Conservation (phyloP, 768 basidiomycete species). For the Auriscalpium orientale region DNA sequence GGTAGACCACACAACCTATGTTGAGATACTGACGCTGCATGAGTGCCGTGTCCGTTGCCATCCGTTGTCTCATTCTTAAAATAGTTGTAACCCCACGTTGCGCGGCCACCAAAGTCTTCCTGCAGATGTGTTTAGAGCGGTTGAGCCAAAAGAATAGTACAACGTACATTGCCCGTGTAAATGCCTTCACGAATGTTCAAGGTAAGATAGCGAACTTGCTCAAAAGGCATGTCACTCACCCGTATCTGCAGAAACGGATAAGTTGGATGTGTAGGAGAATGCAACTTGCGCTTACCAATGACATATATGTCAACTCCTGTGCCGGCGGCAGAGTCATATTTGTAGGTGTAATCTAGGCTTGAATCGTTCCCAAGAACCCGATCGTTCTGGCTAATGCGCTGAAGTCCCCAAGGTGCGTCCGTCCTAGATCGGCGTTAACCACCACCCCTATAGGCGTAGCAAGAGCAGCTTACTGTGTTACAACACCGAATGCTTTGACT, state of each 20-base stretch:
- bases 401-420: slow-evolving; percentile 19
- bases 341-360: slow-evolving; percentile 13
- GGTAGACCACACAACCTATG: not conserved
- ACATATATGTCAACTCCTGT: slow-evolving; percentile 35
- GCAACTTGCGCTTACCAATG: slow-evolving; percentile 22
- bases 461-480: slow-evolving; percentile 6
- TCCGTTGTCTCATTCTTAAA: slow-evolving; percentile 15
- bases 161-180: slow-evolving; percentile 16
- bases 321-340: slow-evolving; percentile 26
- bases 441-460: too few species aligned
- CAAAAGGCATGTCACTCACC: slow-evolving; percentile 1
- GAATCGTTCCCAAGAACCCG: slow-evolving; percentile 5
- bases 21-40: slow-evolving; percentile 16
- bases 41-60: slow-evolving; percentile 38
- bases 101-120: slow-evolving; percentile 35
- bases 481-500: slow-evolving; percentile 6
- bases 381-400: slow-evolving; percentile 12
- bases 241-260: slow-evolving; percentile 1
- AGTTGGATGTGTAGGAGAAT: not conserved
- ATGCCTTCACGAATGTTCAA: too few species aligned
- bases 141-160: not conserved
- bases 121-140: slow-evolving; percentile 4
- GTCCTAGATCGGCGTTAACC: slow-evolving; percentile 2
- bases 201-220: too few species aligned
- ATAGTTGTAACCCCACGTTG: slow-evolving; percentile 33